Evolutionary conservation across 306 rosid species (phyloP), one percentile per base, ranked within the genome.

Genomic region (Cicer yamashitae): DNA sequence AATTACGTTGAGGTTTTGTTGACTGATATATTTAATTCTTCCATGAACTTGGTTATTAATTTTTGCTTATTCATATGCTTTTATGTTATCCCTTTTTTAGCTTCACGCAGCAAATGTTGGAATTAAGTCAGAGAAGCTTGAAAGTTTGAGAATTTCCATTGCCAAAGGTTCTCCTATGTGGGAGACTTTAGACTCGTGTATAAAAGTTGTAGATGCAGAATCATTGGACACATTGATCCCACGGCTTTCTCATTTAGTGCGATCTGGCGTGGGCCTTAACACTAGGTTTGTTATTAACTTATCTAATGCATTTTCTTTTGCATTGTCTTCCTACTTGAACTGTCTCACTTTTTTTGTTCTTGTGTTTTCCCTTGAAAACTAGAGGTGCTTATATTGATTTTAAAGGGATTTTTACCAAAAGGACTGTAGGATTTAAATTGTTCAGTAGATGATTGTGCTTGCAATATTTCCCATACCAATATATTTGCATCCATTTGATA

Each of bases 101-200:
- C 84, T 88, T 87, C 98, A 94, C 40, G 98, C 97, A 14, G 87
- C 91, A 82, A 94, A 88, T 85, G 96, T 76, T 65, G 98, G 97
- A 74, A 88, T 89, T 84, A 90, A 94, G 80, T 81, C 87, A 64
- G 98, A 94, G 61, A 94, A 90, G 88, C 96, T 94, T 74, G 98
- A 94, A 78, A 82, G 81, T 82, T 84, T 94, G 84, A 91, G 97
- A 87, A 85, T 94, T 84, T 91, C 98, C 46, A 91, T 91, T 66
- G 94, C 98, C 72, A 94, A 94, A 85, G 91, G 98, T 75, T 94
- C 98, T 81, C 98, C 97, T 43, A 94, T 94, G 98, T 94, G 98
- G 98, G 98, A 94, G 70, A 94, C 98, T 75, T 93, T 91, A 73
- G 97, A 94, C 82, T 86, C 83, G 9, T 88, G 96, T 86, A 86